Base-by-base conservation (phyloP, 164 flowering plant species). In the Tetracentron sinense region DNA sequence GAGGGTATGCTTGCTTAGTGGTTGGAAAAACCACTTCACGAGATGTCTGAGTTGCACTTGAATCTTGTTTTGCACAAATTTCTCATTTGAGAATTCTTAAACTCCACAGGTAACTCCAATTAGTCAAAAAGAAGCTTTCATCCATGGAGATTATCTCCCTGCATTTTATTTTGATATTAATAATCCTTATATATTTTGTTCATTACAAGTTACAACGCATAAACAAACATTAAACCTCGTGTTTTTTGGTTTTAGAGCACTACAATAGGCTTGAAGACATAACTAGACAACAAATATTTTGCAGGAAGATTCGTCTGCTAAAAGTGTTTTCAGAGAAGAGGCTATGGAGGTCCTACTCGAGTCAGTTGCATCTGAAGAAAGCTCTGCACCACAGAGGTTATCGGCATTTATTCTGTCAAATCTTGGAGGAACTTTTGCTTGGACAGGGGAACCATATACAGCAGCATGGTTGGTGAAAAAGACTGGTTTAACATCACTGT, bases 371-470 rank as follows among this genome's bases (percentile, higher is more conserved):
- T 77, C 77, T 54, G 88, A 82, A 66, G 79, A 79, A 62, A 72
- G 65, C 60, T 69, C 81, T 28, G 57, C 42, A 10, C 44, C 48
- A 33, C 89, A 85, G 66, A 62, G 71, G 23, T 49, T 85, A 53
- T 79, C 96, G 28, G 74, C 93, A 22, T 83, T 63, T 58, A 78
- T 85, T 67, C 73, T 89, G 51, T 79, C 96, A 60, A 87, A 85
- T 75, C 67, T 89, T 31, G 96, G 91, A 29, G 96, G 96, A 59
- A 87, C 90, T 48, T 84, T 75, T 72, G 49, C 89, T 29, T 82
- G 88, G 88, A 79, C 85, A 54, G 96, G 96, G 29, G 87, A 87
- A 60, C 76, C 96, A 54, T 87, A 81, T 44, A 89, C 93, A 52
- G 69, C 67, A 23, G 87, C 88, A 44, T 85, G 93, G 93, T 70